Evolutionary conservation across 345 rosid species (phyloP), one percentile per base, ranked within the genome.

Genomic region (Noccaea caerulescens): DNA sequence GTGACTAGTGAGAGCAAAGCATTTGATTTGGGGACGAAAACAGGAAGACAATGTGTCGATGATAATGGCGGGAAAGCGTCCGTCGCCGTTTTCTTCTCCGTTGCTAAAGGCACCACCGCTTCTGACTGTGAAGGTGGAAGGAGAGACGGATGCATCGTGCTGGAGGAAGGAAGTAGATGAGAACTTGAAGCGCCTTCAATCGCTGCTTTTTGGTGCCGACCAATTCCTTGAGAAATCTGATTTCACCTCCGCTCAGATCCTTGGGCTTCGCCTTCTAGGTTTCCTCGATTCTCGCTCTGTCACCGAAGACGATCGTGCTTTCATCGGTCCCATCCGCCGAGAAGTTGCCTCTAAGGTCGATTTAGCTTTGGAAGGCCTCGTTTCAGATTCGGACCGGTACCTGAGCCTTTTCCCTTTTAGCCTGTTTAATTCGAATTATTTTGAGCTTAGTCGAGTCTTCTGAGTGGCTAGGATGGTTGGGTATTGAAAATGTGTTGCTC

Each of bases 251-350:
- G 94, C 96, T 13, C 85, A 82, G 25, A 58, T 89, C 64, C 85
- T 93, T 64, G 83, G 85, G 27, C 97, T 91, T 69, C 89, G 88
- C 2, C 98, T 93, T 63, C 72, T 91, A 61, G 98, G 98, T 72
- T 91, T 93, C 79, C 88, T 93, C 58, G 96, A 89, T 76, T 93
- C 97, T 23, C 86, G 75, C 53, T 80, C 90, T 54, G 80, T 69
- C 27, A 79, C 87, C 4, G 87, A 85, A 7, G 58, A 33, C 1
- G 97, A 91, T 30, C 87, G 84, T 75, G 73, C 43, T 38, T 84
- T 87, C 59, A 82, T 81, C 74, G 82, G 74, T 44, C 94, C 96
- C 3, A 89, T 91, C 46, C 91, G 93, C 62, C 77, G 81, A 7
- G 86, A 87, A 16, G 97, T 84, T 36, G 65, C 81, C 20, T 76